Percentiles rank a stretch among this genome's conserved stretches.
Evolutionary conservation across 805 yeast genomes (phyloP).

Genomic region (Schwanniomyces polymorphus): DNA sequence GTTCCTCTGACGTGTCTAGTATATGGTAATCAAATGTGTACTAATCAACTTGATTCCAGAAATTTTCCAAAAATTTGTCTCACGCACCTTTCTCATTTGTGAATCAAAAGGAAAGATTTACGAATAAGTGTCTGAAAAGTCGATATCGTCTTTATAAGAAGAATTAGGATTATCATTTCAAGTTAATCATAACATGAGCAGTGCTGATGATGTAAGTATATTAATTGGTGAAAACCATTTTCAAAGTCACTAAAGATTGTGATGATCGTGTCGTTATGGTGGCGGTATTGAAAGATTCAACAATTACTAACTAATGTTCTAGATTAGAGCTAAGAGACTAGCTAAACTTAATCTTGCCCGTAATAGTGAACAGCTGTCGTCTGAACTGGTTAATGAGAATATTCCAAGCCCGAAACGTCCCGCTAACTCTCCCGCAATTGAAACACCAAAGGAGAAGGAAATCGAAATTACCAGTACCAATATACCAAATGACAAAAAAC

Average conservation of each 20-base stretch:
- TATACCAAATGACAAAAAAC: background rate
- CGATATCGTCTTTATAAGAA: background rate
- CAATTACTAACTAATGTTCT: slow-evolving; percentile 2
- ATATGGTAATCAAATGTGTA: background rate
- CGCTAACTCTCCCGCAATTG: background rate
- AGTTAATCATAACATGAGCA: slow-evolving; percentile 4
- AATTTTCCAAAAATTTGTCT: background rate
- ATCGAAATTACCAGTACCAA: background rate
- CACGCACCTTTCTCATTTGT: background rate
- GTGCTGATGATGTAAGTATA: slow-evolving; percentile 15
- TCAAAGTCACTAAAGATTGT: background rate
- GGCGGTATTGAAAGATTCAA: slow-evolving; percentile 1
- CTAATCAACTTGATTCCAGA: background rate
- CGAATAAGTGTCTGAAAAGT: background rate
- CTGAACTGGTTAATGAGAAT: background rate
- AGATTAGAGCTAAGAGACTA: slow-evolving; percentile 53
- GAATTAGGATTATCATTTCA: background rate
- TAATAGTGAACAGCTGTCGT: background rate
- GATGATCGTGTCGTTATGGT: background rate
- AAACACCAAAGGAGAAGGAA: background rate
- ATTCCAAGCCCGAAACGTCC: background rate
- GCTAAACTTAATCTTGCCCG: slow-evolving; percentile 42
- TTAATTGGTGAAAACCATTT: background rate
- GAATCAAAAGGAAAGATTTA: background rate
- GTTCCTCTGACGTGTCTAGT: background rate